Evolutionary conservation across 2,329 filamentous ascomycete genomes (phyloP).

Genomic region (Byssoonygena ceratinophila): DNA sequence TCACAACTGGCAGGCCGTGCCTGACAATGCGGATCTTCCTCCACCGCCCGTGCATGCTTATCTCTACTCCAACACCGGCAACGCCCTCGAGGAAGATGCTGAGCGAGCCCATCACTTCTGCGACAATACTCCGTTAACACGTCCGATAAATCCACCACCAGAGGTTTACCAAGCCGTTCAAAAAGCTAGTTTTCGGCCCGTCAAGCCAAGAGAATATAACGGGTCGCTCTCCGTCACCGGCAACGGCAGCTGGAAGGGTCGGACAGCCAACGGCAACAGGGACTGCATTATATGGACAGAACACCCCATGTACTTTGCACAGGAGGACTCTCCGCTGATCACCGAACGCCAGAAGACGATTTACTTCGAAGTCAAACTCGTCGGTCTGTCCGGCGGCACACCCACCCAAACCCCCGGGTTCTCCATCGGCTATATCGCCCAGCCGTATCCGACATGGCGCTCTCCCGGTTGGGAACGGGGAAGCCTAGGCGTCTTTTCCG

Average conservation of each 20-base stretch:
- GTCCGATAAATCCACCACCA: conserved; percentile 36
- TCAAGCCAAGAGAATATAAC: conserved; percentile 33
- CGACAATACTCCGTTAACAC: conserved; percentile 41
- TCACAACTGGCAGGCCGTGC: conserved; percentile 53
- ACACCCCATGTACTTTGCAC: conserved; percentile 47
- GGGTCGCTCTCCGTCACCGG: conserved; percentile 30
- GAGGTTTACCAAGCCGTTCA: conserved; percentile 36
- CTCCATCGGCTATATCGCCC: conserved; percentile 50
- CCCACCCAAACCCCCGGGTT: conserved; percentile 41
- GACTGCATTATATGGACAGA: conserved; percentile 47
- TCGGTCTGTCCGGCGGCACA: conserved; percentile 31
- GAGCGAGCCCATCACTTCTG: conserved; percentile 49
- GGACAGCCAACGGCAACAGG: conserved; percentile 32
- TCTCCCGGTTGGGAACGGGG: conserved; percentile 55
- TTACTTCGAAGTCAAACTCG: conserved; percentile 50
- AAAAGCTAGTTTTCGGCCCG: conserved; percentile 37
- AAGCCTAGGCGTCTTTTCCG: conserved; percentile 50
- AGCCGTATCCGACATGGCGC: conserved; percentile 52
- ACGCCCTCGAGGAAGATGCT: conserved; percentile 46
- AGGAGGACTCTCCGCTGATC: conserved; percentile 41
- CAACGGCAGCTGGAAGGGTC: conserved; percentile 38
- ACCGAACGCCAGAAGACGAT: conserved; percentile 42
- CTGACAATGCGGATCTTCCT: conserved; percentile 49
- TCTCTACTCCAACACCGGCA: conserved; percentile 46
- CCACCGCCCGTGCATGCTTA: conserved; percentile 49